Base-by-base conservation (phyloP, 108 stramenopile genomes). In the Hondaea fermentalgiana region DNA sequence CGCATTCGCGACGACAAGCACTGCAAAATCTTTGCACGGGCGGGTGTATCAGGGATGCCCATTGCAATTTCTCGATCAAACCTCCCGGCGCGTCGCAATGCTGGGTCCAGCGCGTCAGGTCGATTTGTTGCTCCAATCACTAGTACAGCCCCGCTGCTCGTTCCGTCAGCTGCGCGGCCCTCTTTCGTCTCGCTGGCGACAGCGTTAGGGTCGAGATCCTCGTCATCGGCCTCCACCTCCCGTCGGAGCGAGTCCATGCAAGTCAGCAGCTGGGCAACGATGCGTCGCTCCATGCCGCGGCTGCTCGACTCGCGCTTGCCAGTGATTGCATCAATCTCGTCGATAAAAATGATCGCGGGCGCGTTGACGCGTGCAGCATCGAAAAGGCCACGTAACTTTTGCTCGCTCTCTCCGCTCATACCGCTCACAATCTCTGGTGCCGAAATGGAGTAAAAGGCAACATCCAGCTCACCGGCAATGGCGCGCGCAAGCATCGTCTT, bases 61-160 rank as follows among this genome's bases (percentile, higher is more conserved):
- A 99, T 88, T 12, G 94, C 88, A 71, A 99, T 98, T 92, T 99
- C 98, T 45, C 98, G 93, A 92, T 98, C 98, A 91, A 99, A 99
- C 19, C 99, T 93, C 60, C 99, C 99, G 1, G 98, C 97, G 44
- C 98, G 94, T 44, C 99, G 93, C 58, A 98, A 91, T 4, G 97
- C 98, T 21, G 97, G 87, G 90, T 99, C 99, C 72, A 99, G 95
- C 35, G 96, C 94, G 90, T 99, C 98, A 4, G 98, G 96, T 29
- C 98, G 93, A 91, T 98, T 98, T 35, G 99, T 99, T 0, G 99
- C 99, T 28, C 96, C 99, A 71, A 99, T 92, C 16, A 99, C 97
- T 87, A 99, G 93, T 25, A 99, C 99, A 5, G 92, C 49, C 8
- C 55, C 49, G 72, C 5, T 19, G 21, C 12, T 16, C 42, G 28